Evolutionary conservation across 2,329 filamentous ascomycete species (phyloP), one percentile per base, ranked within the genome.

Genomic region (Colletotrichum filicis): DNA sequence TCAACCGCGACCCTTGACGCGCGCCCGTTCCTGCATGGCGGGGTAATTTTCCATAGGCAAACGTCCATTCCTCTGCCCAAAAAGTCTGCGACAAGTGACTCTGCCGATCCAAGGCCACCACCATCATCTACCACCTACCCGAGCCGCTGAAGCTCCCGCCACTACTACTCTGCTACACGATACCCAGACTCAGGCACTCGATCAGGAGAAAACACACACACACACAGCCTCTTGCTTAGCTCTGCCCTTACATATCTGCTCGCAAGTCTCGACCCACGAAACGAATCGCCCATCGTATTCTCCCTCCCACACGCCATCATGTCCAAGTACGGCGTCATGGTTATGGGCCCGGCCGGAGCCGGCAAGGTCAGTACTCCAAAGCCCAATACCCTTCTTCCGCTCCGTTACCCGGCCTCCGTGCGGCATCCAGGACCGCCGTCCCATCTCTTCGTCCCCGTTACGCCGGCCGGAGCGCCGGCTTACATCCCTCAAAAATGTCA

Each of bases 321-420:
- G 95, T 96, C 94, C 84, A 98, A 98, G 84, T 98, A 95, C 81
- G 97, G 97, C 66, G 92, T 94, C 76, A 92, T 98, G 84, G 92
- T 98, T 74, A 98, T 98, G 93, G 97, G 97, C 82, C 97, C 96
- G 74, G 96, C 97, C 24, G 97, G 95, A 77, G 95, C 95, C 26
- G 97, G 97, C 85, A 99, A 98, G 89, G 92, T 93, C 53, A 83
- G 76, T 28, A 14, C 32, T 67, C 5, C 59, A 68, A 68, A 59
- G 68, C 35, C 64, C 71, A 62, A 68, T 4, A 12, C n/a, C 2
- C 22, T 8, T 3, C 57, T 58, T 56, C 59, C 52, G 35, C 22
- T 14, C 49, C 66, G 35, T 30, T 37, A 16, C 61, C 55, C 67
- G 61, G 35, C 28, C 67, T 66, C 28, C 69, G 53, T 70, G 26